Conservation (phyloP, 768 basidiomycete species). For the Mycena rosella region DNA sequence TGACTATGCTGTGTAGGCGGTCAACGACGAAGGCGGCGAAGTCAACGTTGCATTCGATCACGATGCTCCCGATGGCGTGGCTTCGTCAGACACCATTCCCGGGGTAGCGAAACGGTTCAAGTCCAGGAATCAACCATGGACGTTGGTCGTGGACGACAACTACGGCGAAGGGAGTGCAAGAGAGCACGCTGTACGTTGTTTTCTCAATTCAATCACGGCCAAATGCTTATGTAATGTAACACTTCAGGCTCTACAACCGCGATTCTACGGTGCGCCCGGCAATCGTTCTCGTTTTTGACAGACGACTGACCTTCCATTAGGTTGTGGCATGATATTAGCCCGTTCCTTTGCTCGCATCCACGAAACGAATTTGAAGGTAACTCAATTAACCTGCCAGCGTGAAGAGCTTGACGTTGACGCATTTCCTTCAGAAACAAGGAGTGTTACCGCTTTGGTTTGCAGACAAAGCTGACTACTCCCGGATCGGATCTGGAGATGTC, state of each 20-base stretch:
- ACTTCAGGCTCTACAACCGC: constrained; percentile 83
- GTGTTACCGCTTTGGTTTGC: constrained; percentile 95
- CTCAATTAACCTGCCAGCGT: not conserved
- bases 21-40: constrained; percentile 94
- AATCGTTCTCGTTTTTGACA: not conserved
- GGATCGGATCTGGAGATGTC: constrained; percentile 85
- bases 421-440: constrained; percentile 87
- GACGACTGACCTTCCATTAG: constrained; percentile 43
- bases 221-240: not conserved
- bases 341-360: constrained; percentile 98
- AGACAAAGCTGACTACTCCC: constrained; percentile 86
- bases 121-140: constrained; percentile 88
- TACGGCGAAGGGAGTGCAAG: constrained; percentile 98
- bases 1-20: constrained; percentile 64
- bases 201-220: not conserved
- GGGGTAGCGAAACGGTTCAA: constrained; percentile 92
- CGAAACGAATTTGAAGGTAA: constrained; percentile 95
- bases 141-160: constrained; percentile 94
- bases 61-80: constrained; percentile 59
- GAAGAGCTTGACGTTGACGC: constrained; percentile 14
- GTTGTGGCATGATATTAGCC: constrained; percentile 89
- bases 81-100: constrained; percentile 85
- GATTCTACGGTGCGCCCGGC: constrained; percentile 81
- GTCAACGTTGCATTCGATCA: constrained; percentile 93
- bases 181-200: constrained; percentile 79